Conservation (phyloP, 805 yeast species). For the Teunomyces panamensis region DNA sequence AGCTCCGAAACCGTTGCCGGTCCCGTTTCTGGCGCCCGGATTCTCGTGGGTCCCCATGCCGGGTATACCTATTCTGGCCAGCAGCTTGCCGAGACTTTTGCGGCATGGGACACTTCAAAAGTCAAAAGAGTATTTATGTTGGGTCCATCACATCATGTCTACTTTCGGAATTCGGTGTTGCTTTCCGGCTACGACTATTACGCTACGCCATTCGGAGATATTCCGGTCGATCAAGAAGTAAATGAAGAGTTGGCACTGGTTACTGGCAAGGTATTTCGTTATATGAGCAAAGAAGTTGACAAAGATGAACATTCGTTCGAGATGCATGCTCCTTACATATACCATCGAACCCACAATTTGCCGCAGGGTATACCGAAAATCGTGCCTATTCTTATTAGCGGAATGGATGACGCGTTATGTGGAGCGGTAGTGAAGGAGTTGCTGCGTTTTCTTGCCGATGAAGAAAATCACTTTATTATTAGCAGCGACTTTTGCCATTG, state of each 20-base stretch:
- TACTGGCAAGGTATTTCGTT: slow-evolving; percentile 42
- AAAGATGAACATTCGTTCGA: slow-evolving; percentile 90
- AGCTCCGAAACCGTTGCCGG: slow-evolving; percentile 11
- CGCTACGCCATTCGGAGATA: slow-evolving; percentile 80
- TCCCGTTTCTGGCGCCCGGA: slow-evolving; percentile 30
- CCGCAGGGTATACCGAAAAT: slow-evolving; percentile 43
- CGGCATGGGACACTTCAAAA: slow-evolving; percentile 58
- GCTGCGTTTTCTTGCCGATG: slow-evolving; percentile 51
- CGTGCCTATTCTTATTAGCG: slow-evolving; percentile 80
- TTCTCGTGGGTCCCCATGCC: slow-evolving; percentile 65
- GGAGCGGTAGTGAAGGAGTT: slow-evolving; percentile 46
- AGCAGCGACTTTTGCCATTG: slow-evolving; percentile 96
- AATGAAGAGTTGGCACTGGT: slow-evolving; percentile 31
- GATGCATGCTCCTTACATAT: slow-evolving; percentile 84
- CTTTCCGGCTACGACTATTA: slow-evolving; percentile 52
- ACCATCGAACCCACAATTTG: slow-evolving; percentile 41
- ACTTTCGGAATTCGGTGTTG: slow-evolving; percentile 60
- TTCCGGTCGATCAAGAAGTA: slow-evolving; percentile 60
- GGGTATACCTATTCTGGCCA: slow-evolving; percentile 83
- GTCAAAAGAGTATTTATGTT: slow-evolving; percentile 68
- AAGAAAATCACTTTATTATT: slow-evolving; percentile 65
- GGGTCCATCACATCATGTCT: slow-evolving; percentile 94
- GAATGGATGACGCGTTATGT: slow-evolving; percentile 46
- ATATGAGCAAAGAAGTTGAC: slow-evolving; percentile 62
- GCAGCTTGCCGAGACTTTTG: slow-evolving; percentile 74